Base-by-base conservation (phyloP, 495 filamentous ascomycete species). In the Tuber microsphaerosporum region DNA sequence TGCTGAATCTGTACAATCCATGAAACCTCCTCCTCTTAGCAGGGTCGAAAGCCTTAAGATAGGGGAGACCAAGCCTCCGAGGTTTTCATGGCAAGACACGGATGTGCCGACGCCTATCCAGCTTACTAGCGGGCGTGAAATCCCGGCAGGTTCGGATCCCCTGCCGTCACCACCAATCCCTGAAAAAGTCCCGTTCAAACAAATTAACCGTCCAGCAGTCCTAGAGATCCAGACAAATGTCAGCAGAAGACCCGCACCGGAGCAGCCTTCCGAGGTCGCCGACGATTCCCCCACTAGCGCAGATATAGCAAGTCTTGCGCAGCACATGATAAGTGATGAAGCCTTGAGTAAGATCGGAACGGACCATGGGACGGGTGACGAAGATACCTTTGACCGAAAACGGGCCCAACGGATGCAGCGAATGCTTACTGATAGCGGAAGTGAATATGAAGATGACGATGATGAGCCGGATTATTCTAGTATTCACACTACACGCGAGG, bases 241-340 rank as follows among this genome's bases (percentile, higher is more conserved):
- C 69, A 85, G 84, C 74, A 85, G 89, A 75, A 95, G 94, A 80
- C 91, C 92, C 39, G 83, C 8, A 90, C 92, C 8, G 73, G 78
- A 41, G 82, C 84, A 71, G 83, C 84, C 26, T 82, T 85, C 46
- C 86, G 84, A 74, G 71, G 86, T 22, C 81, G 85, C 71, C 83
- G 84, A 51, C 77, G 80, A 72, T 72, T 74, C 73, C 74, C 82
- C 69, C 61, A 81, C 46, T 20, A 77, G 81, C 16, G 84, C 87
- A 75, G 88, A 88, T 42, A 86, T 87, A 56, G 89, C 89, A 72
- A 91, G 90, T 79, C 86, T 93, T 75, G 88, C 87, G 26, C 86
- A 89, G 69, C 85, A 88, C 81, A 86, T 90, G 48, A 85, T 93
- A 71, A 90, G 92, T 80, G 89, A 89, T 80, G 88, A 88, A 75